A percentile compares a stretch with the other conserved stretches of the same genome.
Conservation (phyloP, 768 basidiomycete genomes). For the Gymnopilus dilepis region DNA sequence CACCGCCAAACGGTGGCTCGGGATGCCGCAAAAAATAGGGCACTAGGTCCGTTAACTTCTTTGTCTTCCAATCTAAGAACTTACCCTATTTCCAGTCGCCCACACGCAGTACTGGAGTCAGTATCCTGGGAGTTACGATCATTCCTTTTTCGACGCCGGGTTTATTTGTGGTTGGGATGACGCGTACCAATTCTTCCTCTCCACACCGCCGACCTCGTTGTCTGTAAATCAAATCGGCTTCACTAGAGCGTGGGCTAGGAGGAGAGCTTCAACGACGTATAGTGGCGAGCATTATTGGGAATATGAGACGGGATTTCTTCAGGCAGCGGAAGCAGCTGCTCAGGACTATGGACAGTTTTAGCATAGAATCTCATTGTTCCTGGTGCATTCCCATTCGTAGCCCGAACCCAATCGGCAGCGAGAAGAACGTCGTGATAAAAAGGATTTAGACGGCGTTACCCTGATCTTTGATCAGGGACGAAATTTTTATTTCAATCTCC, state of each 20-base stretch:
- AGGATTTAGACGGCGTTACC: too few species aligned
- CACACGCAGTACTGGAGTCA: slow-evolving; percentile 50
- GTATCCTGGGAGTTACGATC: slow-evolving; percentile 63
- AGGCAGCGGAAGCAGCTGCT: slow-evolving; percentile 53
- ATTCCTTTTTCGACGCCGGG: slow-evolving; percentile 70
- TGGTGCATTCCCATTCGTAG: too few species aligned
- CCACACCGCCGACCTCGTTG: slow-evolving; percentile 23
- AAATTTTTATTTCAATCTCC: too few species aligned
- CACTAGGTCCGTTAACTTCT: slow-evolving; percentile 36
- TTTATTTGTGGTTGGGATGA: slow-evolving; percentile 78
- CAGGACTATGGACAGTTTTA: slow-evolving; percentile 33
- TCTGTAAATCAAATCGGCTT: slow-evolving; percentile 67
- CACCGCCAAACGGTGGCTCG: slow-evolving; percentile 25
- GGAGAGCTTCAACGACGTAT: slow-evolving; percentile 39
- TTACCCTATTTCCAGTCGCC: slow-evolving; percentile 29
- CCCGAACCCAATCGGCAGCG: too few species aligned
- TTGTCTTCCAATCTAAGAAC: not conserved
- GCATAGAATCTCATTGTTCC: not conserved
- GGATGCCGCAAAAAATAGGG: slow-evolving; percentile 33
- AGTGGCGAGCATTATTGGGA: slow-evolving; percentile 67
- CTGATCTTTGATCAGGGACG: too few species aligned
- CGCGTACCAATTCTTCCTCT: slow-evolving; percentile 58
- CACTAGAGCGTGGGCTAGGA: slow-evolving; percentile 59
- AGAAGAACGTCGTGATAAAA: too few species aligned
- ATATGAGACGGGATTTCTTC: slow-evolving; percentile 69